Percentiles rank a stretch among this genome's conserved stretches.
Conservation (phyloP, 2,329 filamentous ascomycete genomes). For the Beauveria varroae region DNA sequence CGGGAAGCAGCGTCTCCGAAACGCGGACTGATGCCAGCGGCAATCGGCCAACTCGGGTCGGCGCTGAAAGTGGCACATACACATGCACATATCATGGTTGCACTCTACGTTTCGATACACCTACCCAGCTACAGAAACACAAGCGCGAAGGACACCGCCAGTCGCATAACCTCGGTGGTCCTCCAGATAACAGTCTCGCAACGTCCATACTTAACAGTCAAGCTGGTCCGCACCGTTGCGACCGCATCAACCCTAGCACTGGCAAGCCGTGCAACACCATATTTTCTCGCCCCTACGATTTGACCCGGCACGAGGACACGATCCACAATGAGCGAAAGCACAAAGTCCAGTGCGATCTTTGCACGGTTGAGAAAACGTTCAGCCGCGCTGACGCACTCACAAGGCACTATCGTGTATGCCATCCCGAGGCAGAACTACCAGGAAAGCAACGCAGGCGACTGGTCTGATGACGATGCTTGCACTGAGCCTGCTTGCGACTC, state of each 20-base stretch:
- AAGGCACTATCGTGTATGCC: constrained; percentile 87
- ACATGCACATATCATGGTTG: constrained; percentile 95
- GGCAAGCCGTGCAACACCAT: constrained; percentile 91
- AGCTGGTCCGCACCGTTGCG: constrained; percentile 86
- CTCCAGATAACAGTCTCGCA: constrained; percentile 32
- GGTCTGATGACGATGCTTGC: constrained; percentile 6
- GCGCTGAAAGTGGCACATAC: constrained; percentile 80
- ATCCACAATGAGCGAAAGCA: constrained; percentile 93
- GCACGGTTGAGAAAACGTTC: constrained; percentile 95
- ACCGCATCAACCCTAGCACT: constrained; percentile 88
- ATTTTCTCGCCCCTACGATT: constrained; percentile 92
- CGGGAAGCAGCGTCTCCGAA: constrained; percentile 30
- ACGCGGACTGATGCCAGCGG: constrained; percentile 26
- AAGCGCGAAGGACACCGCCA: constrained; percentile 89
- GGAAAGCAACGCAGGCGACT: constrained; percentile 44
- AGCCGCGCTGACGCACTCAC: constrained; percentile 92
- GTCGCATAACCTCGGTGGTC: constrained; percentile 39
- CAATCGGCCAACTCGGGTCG: constrained; percentile 52
- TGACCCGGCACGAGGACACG: constrained; percentile 93
- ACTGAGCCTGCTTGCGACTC: background rate
- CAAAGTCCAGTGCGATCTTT: constrained; percentile 88
- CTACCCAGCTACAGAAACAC: constrained; percentile 82
- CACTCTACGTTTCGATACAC: constrained; percentile 78
- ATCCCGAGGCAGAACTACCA: constrained; percentile 80
- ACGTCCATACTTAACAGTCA: constrained; percentile 69